Base-by-base conservation (phyloP, 1,139 yeast species). In the Trichomonascaceae sp. region DNA sequence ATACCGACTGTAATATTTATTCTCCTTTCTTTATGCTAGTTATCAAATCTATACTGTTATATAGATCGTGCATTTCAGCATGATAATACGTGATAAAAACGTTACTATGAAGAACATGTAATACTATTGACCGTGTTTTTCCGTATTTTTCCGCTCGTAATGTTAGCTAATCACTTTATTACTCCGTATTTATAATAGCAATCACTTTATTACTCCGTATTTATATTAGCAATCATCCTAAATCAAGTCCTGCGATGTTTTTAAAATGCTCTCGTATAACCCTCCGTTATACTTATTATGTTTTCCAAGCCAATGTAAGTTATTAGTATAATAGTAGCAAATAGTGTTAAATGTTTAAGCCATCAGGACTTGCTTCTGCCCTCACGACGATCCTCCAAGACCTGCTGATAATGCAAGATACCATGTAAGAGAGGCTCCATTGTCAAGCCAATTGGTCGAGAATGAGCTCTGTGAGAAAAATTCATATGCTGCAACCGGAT, bases 341-440 rank as follows among this genome's bases (percentile, higher is more conserved):
- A 32, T 12, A 32, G 15, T 32, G 32, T 32, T 32, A 32, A 32
- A n/a, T 22, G 24, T 22, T n/a, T 22, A 22, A 22, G 24, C 24
- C 38, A 32, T 32, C 38, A 32, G 38, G 38, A 32, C 38, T 10
- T n/a, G 15, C 15, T n/a, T n/a, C n/a, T n/a, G n/a, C 38, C 2
- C 8, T 36, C n/a, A 36, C 8, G 41, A 36, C 15, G 41, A 36
- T 36, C 57, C 57, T 12, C 53, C 53, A 10, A 56, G 50, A 24
- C 73, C 87, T 43, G 89, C 95, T 49, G 87, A 73, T 65, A 81
- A 89, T 0, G 96, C 87, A 61, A 90, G 74, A 51, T 90, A 81
- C 97, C 98, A 91, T 0, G 97, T 87, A 63, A 84, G 74, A 60
- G 96, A 85, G 75, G 89, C 95, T 2, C 99, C 99, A 55, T 82